Evolutionary conservation across 2,329 filamentous ascomycete species (phyloP), one percentile per base, ranked within the genome.

Genomic region (Penicillium sp.): DNA sequence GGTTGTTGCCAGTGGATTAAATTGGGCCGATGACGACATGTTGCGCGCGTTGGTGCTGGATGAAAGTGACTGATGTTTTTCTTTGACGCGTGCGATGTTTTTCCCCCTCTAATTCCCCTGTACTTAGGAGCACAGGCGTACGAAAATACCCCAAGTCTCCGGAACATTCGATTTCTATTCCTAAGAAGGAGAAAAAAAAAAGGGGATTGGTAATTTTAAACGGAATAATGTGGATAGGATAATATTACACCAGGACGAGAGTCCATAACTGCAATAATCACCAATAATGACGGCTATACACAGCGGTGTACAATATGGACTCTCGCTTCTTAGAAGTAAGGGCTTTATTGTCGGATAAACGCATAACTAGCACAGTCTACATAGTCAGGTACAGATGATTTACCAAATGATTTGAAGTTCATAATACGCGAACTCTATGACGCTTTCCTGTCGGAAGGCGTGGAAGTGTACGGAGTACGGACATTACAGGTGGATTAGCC

Each of bases 1-100:
- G 53, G 83, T 96, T 45, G 89, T 85, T 5, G 90, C 89, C 3
- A 95, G 90, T 71, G 91, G 91, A 45, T 79, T 94, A 52, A 86
- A 95, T 68, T 96, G 91, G 91, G 85, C 85, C 13, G 78, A 82
- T 39, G 86, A 95, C 72, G 81, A 85, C 50, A 80, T 79, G 57
- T 76, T 96, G 59, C 80, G 83, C 56, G 83, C 85, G 49, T 79
- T 93, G 58, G 90, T 96, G 26, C 78, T 95, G 59, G 90, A 84
- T 62, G 76, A 79, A 34, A 79, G 93, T 60, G 89, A 79, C 58
- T 76, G 65, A 72, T 61, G 59, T 37, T 51, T 50, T 50, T 50
- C 47, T 46, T 44, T 1, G 37, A 40, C 53, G 56, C 43, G 50
- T 49, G 20, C 4, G 20, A 26, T 50, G 9, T 40, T 49, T 49